Base-by-base conservation (phyloP, 768 basidiomycete species). In the Lactifluus hygrophoroides region DNA sequence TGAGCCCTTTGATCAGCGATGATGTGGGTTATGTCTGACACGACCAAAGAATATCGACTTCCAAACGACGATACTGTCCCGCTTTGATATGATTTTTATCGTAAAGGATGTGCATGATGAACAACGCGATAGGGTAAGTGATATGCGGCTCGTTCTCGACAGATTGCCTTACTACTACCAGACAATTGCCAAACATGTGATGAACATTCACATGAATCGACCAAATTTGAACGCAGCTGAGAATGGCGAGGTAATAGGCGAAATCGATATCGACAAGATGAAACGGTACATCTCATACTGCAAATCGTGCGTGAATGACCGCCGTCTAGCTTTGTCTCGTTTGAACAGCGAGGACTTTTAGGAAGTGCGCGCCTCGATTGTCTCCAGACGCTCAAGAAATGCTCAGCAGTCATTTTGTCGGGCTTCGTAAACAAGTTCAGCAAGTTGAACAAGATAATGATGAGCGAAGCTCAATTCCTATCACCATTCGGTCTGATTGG, bases 31-130 rank as follows among this genome's bases (percentile, higher is more conserved):
- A 49, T 58, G 49, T 8, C 61, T 54, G 27, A 40, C 32, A 40
- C 10, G 9, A 9, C 10, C 48, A 19, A 60, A 80, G 91, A 96
- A 96, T 69, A 96, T 96, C 64, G 94, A 96, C 69, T 94, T 96
- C 71, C 94, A 96, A 74, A 96, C 94, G 6, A 98, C 96, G 2
- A 97, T 99, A 64, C 73, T 99, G 69, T 97, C 94, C 48, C 88
- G 96, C 56, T 99, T 99, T 72, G 96, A 99, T 69, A 95, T 99
- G 94, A 98, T 99, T 66, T 99, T 98, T 76, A 95, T 99, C 64
- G 88, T 99, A 60, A 92, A 90, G 70, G 96, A 99, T 66, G 94
- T 98, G 67, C 96, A 99, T 70, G 92, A 97, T 68, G 96, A 98
- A 70, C 76, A 78, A 40, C 82, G 96, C 48, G 96, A 99, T 70